Percentiles rank a stretch among this genome's conserved stretches.
phyloP scores from a whole-genome alignment of 805 yeast species.

The Starmerella bombi region DNA sequence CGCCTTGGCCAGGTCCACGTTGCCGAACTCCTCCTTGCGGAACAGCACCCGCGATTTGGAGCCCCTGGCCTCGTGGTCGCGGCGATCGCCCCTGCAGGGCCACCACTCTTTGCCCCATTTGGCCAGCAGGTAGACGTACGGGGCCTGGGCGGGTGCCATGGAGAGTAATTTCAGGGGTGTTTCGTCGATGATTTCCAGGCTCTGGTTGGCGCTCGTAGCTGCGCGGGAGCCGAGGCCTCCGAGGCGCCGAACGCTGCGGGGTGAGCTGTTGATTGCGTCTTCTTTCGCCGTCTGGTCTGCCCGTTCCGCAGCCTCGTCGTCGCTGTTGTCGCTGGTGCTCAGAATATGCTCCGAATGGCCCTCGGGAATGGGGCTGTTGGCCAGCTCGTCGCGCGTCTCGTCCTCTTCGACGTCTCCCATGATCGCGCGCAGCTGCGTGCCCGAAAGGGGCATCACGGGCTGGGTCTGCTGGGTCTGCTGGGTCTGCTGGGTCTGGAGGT shows the following conservation, averaged over 20 bases:
- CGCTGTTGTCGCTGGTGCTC: not conserved
- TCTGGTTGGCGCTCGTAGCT: not conserved
- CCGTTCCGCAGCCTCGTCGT: not conserved
- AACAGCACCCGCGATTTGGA: conserved; percentile 8
- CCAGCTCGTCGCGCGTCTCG: not conserved
- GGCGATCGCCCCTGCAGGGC: conserved; percentile 9
- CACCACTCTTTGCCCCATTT: conserved; percentile 14
- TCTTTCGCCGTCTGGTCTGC: not conserved
- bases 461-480: conserved; percentile 12
- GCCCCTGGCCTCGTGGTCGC: conserved; percentile 5
- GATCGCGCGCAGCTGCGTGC: conserved; percentile 6
- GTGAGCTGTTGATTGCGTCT: conserved; percentile 1
- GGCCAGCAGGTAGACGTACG: conserved; percentile 4
- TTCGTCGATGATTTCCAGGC: conserved; percentile 13
- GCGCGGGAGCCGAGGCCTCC: not conserved
- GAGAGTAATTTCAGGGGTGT: conserved; percentile 11
- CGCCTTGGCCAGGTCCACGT: conserved; percentile 2
- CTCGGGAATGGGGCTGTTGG: not conserved
- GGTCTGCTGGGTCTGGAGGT: not conserved
- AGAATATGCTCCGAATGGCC: not conserved
- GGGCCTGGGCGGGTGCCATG: conserved; percentile 2
- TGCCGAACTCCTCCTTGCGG: conserved; percentile 8
- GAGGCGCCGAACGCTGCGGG: not conserved
- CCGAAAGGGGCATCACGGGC: conserved; percentile 7
- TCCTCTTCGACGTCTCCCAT: conserved; percentile 5